Base-by-base conservation (phyloP, 208 protist species). In the Trypanosoma mega region DNA sequence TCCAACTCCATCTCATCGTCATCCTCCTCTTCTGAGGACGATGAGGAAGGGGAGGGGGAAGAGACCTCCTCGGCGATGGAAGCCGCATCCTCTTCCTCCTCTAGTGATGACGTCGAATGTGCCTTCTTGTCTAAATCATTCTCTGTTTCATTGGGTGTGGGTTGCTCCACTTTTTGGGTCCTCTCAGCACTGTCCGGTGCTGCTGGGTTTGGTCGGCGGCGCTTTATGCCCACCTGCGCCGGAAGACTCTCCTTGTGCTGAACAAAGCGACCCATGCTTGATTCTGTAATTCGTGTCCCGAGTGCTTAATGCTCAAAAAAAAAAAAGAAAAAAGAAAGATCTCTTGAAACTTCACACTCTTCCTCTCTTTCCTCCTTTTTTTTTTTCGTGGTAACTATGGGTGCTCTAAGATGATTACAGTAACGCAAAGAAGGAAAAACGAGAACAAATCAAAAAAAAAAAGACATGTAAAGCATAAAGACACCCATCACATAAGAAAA, bases 171-270 rank as follows among this genome's bases (percentile, higher is more conserved):
- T 2, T 56, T 8, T 70, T 16, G 0, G 11, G 37, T 65, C 16
- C 1, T 1, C 3, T 5, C 30, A 12, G 23, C 2, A 27, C 52
- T 61, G 1, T 34, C 29, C 9, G 33, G 18, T 2, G 51, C 14
- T 14, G 61, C 58, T 1, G 58, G 37, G 24, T 75, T 52, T 27
- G 76, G 49, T 23, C 82, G 82, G 20, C 78, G 78, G 20, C 82
- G 82, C 47, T 89, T 89, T 34, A 89, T 80, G 49, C 64, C 53
- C 16, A 71, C 56, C 34, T 89, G 78, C 8, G 55, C 74, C 11
- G 74, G 77, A 16, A 85, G 70, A 49, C 75, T 80, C 50, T 89
- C 82, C 64, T 89, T 89, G 72, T 89, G 82, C 36, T 44, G 44
- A 46, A 72, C 56, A 50, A 29, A 53, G n/a, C 56, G 16, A 2